Conservation (phyloP, 2,329 filamentous ascomycete species). For the Ceratocystis variospora region DNA sequence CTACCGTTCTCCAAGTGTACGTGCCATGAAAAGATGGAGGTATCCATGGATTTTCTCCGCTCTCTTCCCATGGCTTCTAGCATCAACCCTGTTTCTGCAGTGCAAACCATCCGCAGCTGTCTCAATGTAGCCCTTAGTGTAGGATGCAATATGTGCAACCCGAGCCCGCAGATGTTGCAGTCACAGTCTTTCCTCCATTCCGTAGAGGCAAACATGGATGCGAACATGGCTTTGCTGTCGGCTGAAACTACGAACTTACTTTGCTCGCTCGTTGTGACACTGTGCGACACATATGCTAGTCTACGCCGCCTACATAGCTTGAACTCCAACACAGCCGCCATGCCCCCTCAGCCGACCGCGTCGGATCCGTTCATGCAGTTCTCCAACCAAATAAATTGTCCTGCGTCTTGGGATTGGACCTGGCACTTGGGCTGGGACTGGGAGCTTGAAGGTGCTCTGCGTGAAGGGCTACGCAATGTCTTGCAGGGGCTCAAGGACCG, state of each 20-base stretch:
- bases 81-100: background rate
- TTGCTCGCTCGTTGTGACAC: background rate
- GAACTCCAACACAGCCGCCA: background rate
- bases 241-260: background rate
- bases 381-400: background rate
- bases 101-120: no score
- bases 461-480: background rate
- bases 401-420: background rate
- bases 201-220: background rate
- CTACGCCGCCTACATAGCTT: background rate
- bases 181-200: background rate
- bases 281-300: background rate
- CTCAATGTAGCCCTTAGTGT: background rate
- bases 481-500: background rate
- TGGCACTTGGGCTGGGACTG: background rate
- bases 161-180: background rate
- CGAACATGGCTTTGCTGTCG: background rate
- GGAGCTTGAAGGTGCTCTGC: background rate
- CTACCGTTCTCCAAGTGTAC: slow-evolving; percentile 27
- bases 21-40: slow-evolving; percentile 38
- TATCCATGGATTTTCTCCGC: slow-evolving; percentile 37
- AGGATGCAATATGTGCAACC: background rate
- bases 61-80: background rate
- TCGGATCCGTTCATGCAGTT: background rate
- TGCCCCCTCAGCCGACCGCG: background rate